Conservation (phyloP, 352 stramenopile species). For the Pythium angustatum region DNA sequence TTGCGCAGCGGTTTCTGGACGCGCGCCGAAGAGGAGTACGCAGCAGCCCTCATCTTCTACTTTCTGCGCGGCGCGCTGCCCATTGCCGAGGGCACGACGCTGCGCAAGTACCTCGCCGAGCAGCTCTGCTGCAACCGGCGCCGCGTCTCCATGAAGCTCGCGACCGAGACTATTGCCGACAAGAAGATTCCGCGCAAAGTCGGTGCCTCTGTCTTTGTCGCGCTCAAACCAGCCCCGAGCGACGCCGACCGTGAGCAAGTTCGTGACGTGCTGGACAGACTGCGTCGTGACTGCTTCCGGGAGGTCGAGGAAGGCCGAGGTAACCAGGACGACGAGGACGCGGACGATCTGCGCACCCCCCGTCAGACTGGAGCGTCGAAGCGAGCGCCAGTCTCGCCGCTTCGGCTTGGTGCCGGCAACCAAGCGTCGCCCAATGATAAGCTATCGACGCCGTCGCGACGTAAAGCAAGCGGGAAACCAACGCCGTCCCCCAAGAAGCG, state of each 20-base stretch:
- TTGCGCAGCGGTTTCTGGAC: slow-evolving; percentile 65
- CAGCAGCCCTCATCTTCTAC: slow-evolving; percentile 59
- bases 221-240: slow-evolving; percentile 37
- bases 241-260: slow-evolving; percentile 38
- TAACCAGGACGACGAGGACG: slow-evolving; percentile 8
- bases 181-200: slow-evolving; percentile 68
- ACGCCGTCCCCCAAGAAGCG: slow-evolving; percentile 18
- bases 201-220: slow-evolving; percentile 63
- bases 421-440: background rate
- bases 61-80: slow-evolving; percentile 59
- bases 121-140: slow-evolving; percentile 64
- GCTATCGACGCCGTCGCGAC: slow-evolving; percentile 12
- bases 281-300: slow-evolving; percentile 45
- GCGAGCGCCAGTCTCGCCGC: slow-evolving; percentile 10
- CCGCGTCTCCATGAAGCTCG: slow-evolving; percentile 73
- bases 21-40: slow-evolving; percentile 65
- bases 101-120: slow-evolving; percentile 71
- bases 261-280: slow-evolving; percentile 33
- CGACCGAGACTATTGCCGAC: slow-evolving; percentile 57
- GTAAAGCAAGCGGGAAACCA: slow-evolving; percentile 5
- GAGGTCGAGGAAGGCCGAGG: slow-evolving; percentile 12
- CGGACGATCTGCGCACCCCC: slow-evolving; percentile 10
- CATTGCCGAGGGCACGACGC: slow-evolving; percentile 55
- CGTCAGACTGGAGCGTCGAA: background rate
- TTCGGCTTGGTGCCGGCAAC: background rate